These are phyloP conservation scores for Vaccinium macrocarpon DNA, from an alignment of 148 eudicot genomes.

Conservation along the genomic window DNA sequence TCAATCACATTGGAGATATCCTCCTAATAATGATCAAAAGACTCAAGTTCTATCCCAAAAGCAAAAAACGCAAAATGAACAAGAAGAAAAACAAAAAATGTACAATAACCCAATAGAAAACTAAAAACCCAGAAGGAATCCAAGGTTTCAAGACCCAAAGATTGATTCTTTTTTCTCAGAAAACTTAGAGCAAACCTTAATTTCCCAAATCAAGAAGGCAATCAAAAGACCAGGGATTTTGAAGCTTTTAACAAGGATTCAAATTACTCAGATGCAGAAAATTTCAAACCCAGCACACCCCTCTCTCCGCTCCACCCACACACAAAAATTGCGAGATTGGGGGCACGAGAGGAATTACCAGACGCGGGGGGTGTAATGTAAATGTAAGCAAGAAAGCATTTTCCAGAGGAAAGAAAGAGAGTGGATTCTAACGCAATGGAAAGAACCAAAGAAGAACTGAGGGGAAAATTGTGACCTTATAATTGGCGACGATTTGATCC, in stretches of 20 bases:
- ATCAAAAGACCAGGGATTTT: not conserved
- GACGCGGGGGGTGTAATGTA: not conserved
- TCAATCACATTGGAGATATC: conserved; percentile 11
- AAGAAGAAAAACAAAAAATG: not conserved
- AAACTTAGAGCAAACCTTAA: conserved; percentile 13
- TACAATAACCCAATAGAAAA: not conserved
- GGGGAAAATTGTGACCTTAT: conserved; percentile 33
- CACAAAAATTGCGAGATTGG: conserved; percentile 18
- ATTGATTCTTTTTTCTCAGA: not conserved
- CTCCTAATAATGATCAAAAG: conserved; percentile 24
- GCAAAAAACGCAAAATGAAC: not conserved
- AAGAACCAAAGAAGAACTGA: conserved; percentile 56
- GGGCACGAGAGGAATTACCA: not conserved
- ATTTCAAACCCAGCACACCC: not conserved
- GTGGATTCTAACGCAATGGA: conserved; percentile 62
- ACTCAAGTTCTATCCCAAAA: conserved; percentile 18
- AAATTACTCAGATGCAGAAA: not conserved
- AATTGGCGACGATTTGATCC: conserved; percentile 15
- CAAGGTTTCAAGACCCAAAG: conserved; percentile 1
- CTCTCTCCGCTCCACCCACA: conserved; percentile 19
- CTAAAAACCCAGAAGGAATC: conserved; percentile 2
- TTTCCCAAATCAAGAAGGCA: conserved; percentile 9
- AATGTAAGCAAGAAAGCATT: not conserved
- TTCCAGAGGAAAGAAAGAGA: conserved; percentile 8
- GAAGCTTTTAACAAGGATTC: conserved; percentile 12